Evolutionary conservation across 2,329 filamentous ascomycete genomes (phyloP).

Genomic region (Calonectria pauciramosa): DNA sequence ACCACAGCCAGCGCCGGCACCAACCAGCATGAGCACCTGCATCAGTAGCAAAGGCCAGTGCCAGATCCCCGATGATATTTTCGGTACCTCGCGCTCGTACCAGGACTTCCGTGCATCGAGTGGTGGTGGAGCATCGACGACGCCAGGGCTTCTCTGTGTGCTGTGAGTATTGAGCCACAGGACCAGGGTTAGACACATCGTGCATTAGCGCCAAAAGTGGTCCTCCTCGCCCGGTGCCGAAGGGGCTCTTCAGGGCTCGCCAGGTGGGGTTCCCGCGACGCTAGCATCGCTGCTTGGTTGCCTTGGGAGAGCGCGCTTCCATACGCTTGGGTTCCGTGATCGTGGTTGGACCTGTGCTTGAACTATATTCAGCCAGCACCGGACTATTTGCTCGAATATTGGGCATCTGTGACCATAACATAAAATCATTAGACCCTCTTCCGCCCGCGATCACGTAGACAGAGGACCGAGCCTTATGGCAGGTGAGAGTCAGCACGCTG

Average conservation of each 20-base stretch:
- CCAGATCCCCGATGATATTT: conserved; percentile 16
- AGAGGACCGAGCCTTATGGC: neutral
- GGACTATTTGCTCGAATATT: conserved; percentile 9
- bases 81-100: conserved; percentile 32
- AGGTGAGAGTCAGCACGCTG: neutral
- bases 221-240: conserved; percentile 39
- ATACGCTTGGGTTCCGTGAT: conserved; percentile 7
- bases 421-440: conserved; percentile 1
- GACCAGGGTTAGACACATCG: conserved; percentile 48
- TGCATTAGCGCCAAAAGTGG: conserved; percentile 45
- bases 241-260: conserved; percentile 20
- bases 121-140: neutral
- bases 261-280: conserved; percentile 24
- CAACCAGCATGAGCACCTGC: neutral
- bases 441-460: neutral
- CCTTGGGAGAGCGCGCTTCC: conserved; percentile 17
- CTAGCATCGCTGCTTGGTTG: conserved; percentile 36
- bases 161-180: conserved; percentile 25
- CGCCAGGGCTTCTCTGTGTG: conserved; percentile 21
- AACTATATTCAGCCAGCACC: conserved; percentile 30
- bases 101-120: conserved; percentile 9
- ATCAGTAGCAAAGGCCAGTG: conserved; percentile 10
- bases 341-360: conserved; percentile 23
- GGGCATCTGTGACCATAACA: neutral
- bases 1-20: neutral